A percentile compares a stretch with the other conserved stretches of the same genome.
Evolutionary conservation across 2,329 filamentous ascomycete species (phyloP).

Genomic region (Colletotrichum euphorbiae): DNA sequence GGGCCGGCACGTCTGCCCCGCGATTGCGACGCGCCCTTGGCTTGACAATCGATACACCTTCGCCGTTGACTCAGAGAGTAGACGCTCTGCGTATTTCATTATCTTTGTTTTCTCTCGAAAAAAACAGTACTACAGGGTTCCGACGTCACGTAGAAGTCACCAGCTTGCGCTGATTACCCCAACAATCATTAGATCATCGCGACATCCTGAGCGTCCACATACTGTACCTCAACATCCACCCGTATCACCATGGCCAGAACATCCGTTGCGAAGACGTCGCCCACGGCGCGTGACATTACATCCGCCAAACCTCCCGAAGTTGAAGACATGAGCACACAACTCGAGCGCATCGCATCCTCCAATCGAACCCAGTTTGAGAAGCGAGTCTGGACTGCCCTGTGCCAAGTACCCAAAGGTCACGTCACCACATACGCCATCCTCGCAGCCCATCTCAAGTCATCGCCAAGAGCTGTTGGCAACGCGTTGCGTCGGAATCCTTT

Average conservation of each 20-base stretch:
- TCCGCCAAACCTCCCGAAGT: constrained; percentile 17
- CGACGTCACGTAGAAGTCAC: neutral
- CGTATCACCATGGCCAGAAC: constrained; percentile 30
- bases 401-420: constrained; percentile 79
- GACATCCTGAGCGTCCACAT: too few species aligned
- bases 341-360: constrained; percentile 58
- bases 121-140: neutral
- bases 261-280: neutral
- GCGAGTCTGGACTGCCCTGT: constrained; percentile 76
- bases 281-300: constrained; percentile 7
- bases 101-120: neutral
- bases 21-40: constrained; percentile 36
- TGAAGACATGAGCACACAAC: constrained; percentile 53
- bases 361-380: constrained; percentile 67
- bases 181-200: neutral
- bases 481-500: constrained; percentile 84
- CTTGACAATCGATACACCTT: constrained; percentile 28
- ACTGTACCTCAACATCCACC: neutral
- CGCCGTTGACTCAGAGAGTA: constrained; percentile 14
- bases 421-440: constrained; percentile 84
- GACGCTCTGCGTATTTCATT: neutral
- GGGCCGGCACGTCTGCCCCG: constrained; percentile 14
- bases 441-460: constrained; percentile 74
- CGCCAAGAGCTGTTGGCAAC: constrained; percentile 81
- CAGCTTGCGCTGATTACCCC: neutral